Conservation (phyloP, 75 land plant species). For the Selaginella moellendorffii region DNA sequence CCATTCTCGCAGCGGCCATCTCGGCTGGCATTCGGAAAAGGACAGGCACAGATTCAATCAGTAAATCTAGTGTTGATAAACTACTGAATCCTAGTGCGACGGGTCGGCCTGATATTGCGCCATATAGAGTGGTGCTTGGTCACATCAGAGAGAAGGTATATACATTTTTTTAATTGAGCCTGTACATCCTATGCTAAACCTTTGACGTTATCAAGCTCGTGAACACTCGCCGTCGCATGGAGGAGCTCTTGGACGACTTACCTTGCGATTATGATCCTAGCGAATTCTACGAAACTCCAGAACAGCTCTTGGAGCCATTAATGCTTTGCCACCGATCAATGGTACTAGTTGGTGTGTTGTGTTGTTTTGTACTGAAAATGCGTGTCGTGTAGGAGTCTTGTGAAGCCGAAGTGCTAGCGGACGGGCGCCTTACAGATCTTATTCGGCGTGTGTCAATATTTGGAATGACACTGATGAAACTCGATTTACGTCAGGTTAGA, state of each 20-base stretch:
- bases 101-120: conserved; percentile 65
- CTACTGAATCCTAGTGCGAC: conserved; percentile 64
- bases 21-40: conserved; percentile 23
- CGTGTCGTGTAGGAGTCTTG: conserved; percentile 62
- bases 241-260: conserved; percentile 72
- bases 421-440: conserved; percentile 77
- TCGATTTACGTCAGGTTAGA: conserved; percentile 81
- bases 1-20: not conserved
- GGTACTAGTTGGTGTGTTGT: conserved; percentile 70
- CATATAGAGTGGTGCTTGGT: conserved; percentile 84
- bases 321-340: conserved; percentile 78
- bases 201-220: conserved; percentile 36
- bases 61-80: conserved; percentile 69
- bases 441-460: conserved; percentile 79
- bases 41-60: conserved; percentile 44
- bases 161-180: too few relatives aligned
- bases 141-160: conserved; percentile 72
- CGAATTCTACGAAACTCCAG: conserved; percentile 64
- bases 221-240: conserved; percentile 61
- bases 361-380: too few relatives aligned
- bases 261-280: conserved; percentile 57
- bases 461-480: conserved; percentile 94
- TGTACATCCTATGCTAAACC: too few relatives aligned
- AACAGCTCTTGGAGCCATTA: conserved; percentile 74
- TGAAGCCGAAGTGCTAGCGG: conserved; percentile 58